phyloP scores from a whole-genome alignment of 768 basidiomycete species.

The Mrakia blollopis region DNA sequence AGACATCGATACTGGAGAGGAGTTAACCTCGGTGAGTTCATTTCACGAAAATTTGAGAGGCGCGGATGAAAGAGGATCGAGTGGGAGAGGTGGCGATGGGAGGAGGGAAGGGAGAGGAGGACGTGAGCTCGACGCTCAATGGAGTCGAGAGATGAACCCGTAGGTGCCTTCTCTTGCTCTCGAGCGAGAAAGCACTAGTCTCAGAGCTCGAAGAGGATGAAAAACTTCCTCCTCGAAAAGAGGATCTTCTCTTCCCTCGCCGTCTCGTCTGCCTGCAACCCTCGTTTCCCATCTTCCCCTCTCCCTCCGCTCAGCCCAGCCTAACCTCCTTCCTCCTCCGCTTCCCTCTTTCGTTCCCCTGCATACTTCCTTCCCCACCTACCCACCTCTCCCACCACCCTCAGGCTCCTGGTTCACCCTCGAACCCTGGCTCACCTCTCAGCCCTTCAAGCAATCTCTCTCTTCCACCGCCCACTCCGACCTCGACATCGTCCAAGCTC shows the following conservation, averaged over 20 bases:
- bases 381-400: neutral
- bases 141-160: no score
- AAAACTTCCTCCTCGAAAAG: no score
- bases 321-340: slow-evolving; percentile 37
- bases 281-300: no score
- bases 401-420: slow-evolving; percentile 75
- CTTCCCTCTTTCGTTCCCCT: slow-evolving; percentile 71
- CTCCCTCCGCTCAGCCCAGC: slow-evolving; percentile 24
- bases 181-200: no score
- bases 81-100: neutral
- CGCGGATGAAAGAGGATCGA: neutral
- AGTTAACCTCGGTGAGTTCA: slow-evolving; percentile 66
- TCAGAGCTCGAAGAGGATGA: neutral
- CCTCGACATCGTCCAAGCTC: slow-evolving; percentile 52
- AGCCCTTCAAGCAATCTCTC: slow-evolving; percentile 53
- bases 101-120: neutral
- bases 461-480: slow-evolving; percentile 45
- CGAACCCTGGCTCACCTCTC: slow-evolving; percentile 66
- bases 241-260: no score
- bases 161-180: neutral
- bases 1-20: slow-evolving; percentile 69
- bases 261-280: no score
- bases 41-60: neutral
- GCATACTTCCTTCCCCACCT: no score
- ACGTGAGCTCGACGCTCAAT: no score